These are phyloP conservation scores for Salvia miltiorrhiza DNA, from an alignment of 257 asterid species.

Conservation along the genomic window DNA sequence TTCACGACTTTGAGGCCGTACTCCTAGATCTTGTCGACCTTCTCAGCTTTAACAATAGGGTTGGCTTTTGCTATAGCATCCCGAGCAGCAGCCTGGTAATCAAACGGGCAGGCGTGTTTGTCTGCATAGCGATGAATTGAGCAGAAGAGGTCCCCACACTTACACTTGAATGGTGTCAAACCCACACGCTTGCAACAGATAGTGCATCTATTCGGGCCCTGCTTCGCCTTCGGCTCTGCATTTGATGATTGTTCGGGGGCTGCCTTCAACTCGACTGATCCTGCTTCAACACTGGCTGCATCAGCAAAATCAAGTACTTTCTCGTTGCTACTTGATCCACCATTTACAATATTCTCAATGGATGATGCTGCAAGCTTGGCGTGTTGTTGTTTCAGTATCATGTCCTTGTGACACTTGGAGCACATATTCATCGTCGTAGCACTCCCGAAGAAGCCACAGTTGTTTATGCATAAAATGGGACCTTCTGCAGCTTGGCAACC, in stretches of 20 bases:
- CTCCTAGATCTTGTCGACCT: slow-evolving; percentile 52
- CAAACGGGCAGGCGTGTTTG: slow-evolving; percentile 52
- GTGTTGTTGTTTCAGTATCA: slow-evolving; percentile 40
- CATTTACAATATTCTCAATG: slow-evolving; percentile 46
- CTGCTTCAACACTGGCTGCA: slow-evolving; percentile 11
- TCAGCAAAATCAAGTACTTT: slow-evolving; percentile 24
- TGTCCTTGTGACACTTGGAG: slow-evolving; percentile 56
- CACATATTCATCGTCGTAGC: slow-evolving; percentile 65
- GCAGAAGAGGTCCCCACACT: slow-evolving; percentile 57
- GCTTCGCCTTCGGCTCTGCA: slow-evolving; percentile 34
- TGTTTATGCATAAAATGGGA: slow-evolving; percentile 55
- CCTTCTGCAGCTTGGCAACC: slow-evolving; percentile 57
- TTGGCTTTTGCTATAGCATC: slow-evolving; percentile 60
- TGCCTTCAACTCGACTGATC: slow-evolving; percentile 30
- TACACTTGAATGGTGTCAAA: slow-evolving; percentile 48
- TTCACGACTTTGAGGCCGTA: not conserved
- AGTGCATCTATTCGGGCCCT: slow-evolving; percentile 53
- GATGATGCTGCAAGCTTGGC: slow-evolving; percentile 51
- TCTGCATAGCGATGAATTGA: slow-evolving; percentile 51
- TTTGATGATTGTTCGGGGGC: slow-evolving; percentile 25
- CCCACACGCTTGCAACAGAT: slow-evolving; percentile 54
- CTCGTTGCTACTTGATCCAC: slow-evolving; percentile 30
- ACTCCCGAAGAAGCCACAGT: slow-evolving; percentile 64
- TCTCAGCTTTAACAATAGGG: slow-evolving; percentile 54
- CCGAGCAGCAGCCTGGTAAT: slow-evolving; percentile 45